A percentile compares a stretch with the other conserved stretches of the same genome.
These are phyloP conservation scores for Leccinum broughii DNA, from an alignment of 768 basidiomycete genomes.

Conservation along the genomic window DNA sequence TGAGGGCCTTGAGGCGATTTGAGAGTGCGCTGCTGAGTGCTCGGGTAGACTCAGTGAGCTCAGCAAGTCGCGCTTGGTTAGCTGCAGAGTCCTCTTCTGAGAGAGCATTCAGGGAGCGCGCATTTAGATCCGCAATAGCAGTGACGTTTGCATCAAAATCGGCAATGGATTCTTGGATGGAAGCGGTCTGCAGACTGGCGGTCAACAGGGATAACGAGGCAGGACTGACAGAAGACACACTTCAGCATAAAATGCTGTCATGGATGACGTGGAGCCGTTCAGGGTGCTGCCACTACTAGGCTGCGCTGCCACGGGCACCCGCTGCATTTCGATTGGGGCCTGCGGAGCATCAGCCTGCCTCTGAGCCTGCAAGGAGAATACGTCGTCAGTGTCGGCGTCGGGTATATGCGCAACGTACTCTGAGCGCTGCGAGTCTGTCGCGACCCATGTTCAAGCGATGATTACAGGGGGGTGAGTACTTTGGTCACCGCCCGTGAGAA, in stretches of 20 bases:
- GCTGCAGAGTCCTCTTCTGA: conserved; percentile 46
- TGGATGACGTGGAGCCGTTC: conserved; percentile 24
- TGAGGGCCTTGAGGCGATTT: conserved; percentile 57
- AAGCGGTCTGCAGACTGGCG: conserved; percentile 39
- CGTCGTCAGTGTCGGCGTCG: conserved; percentile 26
- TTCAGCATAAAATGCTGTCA: conserved; percentile 36
- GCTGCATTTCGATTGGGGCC: conserved; percentile 30
- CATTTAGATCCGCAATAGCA: conserved; percentile 49
- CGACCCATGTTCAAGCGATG: conserved; percentile 46
- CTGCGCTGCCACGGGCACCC: conserved; percentile 9
- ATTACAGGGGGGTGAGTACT: background rate
- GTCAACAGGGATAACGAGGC: background rate
- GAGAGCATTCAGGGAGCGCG: conserved; percentile 49
- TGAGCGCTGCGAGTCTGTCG: conserved; percentile 82
- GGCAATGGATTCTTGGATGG: conserved; percentile 47
- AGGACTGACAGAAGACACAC: conserved; percentile 11
- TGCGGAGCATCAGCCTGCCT: conserved; percentile 39
- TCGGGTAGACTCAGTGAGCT: conserved; percentile 59
- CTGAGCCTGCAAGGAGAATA: conserved; percentile 44
- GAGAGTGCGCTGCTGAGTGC: conserved; percentile 57
- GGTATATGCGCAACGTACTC: conserved; percentile 56
- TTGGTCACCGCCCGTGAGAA: conserved; percentile 16
- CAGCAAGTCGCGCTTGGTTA: conserved; percentile 50
- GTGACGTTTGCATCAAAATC: conserved; percentile 47
- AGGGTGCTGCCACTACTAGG: background rate